Percentiles rank a stretch among this genome's conserved stretches.
Conservation (phyloP, 1,284 basidiomycete genomes). For the Ceratobasidium papillatum region DNA sequence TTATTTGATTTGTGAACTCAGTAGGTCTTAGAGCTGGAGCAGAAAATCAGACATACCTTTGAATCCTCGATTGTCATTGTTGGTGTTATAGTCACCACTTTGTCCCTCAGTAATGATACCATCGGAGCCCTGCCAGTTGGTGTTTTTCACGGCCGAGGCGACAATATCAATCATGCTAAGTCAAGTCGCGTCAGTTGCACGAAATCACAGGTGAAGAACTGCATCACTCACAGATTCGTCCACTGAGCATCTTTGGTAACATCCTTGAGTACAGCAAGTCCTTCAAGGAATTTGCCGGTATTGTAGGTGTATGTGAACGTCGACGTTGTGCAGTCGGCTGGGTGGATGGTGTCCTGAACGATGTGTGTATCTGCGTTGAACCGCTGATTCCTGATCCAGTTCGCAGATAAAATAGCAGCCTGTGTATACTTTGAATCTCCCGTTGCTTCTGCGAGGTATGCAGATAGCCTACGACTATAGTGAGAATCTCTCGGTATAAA, state of each 20-base stretch:
- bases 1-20: too few relatives aligned
- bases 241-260: conserved; percentile 53
- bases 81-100: conserved; percentile 53
- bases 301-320: conserved; percentile 60
- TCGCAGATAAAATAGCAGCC: conserved; percentile 58
- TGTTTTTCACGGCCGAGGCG: conserved; percentile 55
- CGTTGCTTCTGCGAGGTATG: conserved; percentile 59
- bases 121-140: conserved; percentile 57
- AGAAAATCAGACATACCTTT: conserved; percentile 55
- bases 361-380: conserved; percentile 54
- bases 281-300: conserved; percentile 62
- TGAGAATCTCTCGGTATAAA: background rate
- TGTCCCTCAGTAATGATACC: conserved; percentile 59
- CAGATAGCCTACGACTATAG: conserved; percentile 51
- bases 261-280: conserved; percentile 56
- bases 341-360: conserved; percentile 60
- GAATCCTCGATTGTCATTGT: conserved; percentile 61
- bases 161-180: conserved; percentile 56
- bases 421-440: conserved; percentile 57
- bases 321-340: conserved; percentile 54
- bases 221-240: conserved; percentile 2
- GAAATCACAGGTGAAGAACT: background rate
- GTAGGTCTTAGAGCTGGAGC: background rate
- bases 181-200: background rate
- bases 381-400: conserved; percentile 60